Percentiles rank a stretch among this genome's conserved stretches.
These are phyloP conservation scores for Aspergillus mulundensis DNA, from an alignment of 495 filamentous ascomycete species.

Conservation along the genomic window DNA sequence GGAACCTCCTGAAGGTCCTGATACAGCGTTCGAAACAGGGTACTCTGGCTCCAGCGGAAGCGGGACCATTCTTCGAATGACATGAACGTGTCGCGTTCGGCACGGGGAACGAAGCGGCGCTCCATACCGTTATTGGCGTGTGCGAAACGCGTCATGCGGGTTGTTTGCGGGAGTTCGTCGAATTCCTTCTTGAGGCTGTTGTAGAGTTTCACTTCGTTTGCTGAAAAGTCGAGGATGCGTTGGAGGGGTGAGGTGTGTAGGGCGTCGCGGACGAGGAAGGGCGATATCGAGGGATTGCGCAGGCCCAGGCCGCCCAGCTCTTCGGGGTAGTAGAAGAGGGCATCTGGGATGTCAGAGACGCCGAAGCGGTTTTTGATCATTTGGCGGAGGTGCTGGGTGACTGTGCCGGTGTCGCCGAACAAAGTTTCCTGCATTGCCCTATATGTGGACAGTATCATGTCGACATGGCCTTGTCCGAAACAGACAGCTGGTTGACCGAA, in stretches of 20 bases:
- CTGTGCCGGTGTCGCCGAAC: constrained; percentile 32
- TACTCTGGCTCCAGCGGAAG: constrained; percentile 36
- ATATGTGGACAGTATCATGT: constrained; percentile 51
- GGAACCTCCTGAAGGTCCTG: constrained; percentile 20
- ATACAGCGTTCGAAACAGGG: constrained; percentile 21
- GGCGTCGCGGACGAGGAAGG: constrained; percentile 35
- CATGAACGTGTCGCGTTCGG: constrained; percentile 33
- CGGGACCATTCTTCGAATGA: constrained; percentile 44
- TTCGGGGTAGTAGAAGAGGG: constrained; percentile 52
- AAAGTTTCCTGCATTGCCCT: constrained; percentile 49
- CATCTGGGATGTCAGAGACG: constrained; percentile 51
- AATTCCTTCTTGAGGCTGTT: constrained; percentile 27
- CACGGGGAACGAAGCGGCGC: neutral
- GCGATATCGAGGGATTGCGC: constrained; percentile 50
- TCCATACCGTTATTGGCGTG: neutral
- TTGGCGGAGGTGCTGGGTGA: constrained; percentile 48
- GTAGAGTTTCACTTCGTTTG: constrained; percentile 37
- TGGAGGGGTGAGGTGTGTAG: constrained; percentile 27
- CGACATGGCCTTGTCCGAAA: constrained; percentile 53
- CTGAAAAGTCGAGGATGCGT: constrained; percentile 31
- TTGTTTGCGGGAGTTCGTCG: constrained; percentile 14
- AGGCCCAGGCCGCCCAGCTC: constrained; percentile 53
- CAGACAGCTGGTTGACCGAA: constrained; percentile 57
- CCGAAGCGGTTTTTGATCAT: constrained; percentile 48
- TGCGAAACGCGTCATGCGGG: constrained; percentile 8